Evolutionary conservation across 768 basidiomycete genomes (phyloP), one percentile per base, ranked within the genome.

Genomic region (Lactarius tabidus): DNA sequence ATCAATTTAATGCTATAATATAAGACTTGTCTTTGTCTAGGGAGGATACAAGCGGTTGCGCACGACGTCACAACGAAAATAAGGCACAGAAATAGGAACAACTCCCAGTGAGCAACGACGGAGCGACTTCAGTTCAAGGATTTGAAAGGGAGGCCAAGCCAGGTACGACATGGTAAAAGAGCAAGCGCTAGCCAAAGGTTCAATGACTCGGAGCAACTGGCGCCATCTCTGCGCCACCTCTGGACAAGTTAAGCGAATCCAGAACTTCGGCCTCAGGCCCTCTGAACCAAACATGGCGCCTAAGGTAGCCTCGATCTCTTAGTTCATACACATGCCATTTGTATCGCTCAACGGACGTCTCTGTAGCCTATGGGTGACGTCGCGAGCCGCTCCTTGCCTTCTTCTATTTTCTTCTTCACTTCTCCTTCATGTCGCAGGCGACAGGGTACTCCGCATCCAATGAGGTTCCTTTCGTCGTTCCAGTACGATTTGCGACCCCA

Each of bases 401-500:
- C 59, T 39, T 61, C 60, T 41, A 51, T 61, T 45, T 28, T 33
- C 31, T 33, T 45, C 33, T 51, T 60, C 33, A 28, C 20, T 57
- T 20, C 12, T 26, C 64, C 28, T 65, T 65, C 54, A 65, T 60
- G 59, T 57, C 43, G 36, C 60, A 61, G 60, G 48, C 45, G 38
- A 41, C 45, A 26, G 17, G 38, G 51, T 33, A 33, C 17, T 29
- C 20, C 60, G 14, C 64, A 52, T 35, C 36, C 48, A 36, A 43
- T 52, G 60, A 20, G 6, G 38, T 56, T 26, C 45, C 43, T 14
- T 53, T 26, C 64, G 54, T 56, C 31, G 5, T 33, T 23, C 41
- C 54, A 4, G 29, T 51, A 33, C 54, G 38, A 51, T 57, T 65
- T 18, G 64, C 48, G 9, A 33, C 60, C 33, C 45, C 29, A 17